These are phyloP conservation scores for Cinnamomum chago DNA, from an alignment of 164 flowering plant genomes.

Conservation along the genomic window DNA sequence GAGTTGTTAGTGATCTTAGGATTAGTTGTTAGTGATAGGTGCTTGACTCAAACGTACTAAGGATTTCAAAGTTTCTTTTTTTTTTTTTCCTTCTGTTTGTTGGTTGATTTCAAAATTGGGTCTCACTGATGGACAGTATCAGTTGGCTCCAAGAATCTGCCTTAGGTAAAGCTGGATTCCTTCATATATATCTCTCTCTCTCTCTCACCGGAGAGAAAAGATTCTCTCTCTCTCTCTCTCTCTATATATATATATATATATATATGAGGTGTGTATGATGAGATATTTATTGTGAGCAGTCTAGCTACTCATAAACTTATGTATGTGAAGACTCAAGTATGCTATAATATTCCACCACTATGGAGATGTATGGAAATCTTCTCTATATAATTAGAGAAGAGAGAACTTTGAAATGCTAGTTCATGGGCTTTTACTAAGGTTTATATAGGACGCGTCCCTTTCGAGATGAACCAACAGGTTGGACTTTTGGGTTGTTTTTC, in stretches of 20 bases:
- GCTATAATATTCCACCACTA: neutral
- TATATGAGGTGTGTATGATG: neutral
- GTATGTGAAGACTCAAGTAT: neutral
- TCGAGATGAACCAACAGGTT: neutral
- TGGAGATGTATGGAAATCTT: neutral
- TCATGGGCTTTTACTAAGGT: neutral
- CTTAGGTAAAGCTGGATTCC: no score
- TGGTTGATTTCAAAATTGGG: no score
- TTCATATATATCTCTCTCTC: no score
- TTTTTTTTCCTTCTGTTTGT: no score
- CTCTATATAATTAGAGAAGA: neutral
- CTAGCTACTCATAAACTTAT: neutral
- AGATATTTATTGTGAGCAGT: neutral
- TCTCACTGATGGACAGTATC: no score
- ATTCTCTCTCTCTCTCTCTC: neutral
- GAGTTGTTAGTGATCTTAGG: no score
- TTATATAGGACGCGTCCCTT: neutral
- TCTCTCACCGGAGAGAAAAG: neutral
- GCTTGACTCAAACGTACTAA: no score
- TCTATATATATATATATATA: no score
- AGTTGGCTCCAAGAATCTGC: no score
- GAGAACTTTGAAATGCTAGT: neutral
- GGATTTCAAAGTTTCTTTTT: no score
- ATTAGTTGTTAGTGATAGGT: no score
- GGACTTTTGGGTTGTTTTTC: neutral